Evolutionary conservation across 1,284 basidiomycete species (phyloP), one percentile per base, ranked within the genome.

Genomic region (Pisolithus thermaeus): DNA sequence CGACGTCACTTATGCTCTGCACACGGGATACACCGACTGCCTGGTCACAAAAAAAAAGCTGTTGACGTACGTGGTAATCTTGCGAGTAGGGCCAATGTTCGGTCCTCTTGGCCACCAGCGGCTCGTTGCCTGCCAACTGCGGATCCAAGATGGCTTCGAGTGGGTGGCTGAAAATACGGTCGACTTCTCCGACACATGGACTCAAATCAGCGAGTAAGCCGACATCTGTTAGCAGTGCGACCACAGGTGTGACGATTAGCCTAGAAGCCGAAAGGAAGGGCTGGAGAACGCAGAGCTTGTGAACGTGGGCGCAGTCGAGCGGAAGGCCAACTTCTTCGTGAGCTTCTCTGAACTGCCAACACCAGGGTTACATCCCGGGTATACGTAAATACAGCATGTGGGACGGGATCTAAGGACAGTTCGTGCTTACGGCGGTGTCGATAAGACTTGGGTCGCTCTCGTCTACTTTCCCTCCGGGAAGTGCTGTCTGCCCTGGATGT

Each of bases 381-480:
- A 16, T 45, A 40, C 47, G 46, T 48, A 38, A 23, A 46, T n/a
- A 27, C 46, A 46, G 32, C 46, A 5, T 5, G 25, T 27, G 3
- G 25, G 25, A 7, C 6, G 18, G 9, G 36, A 35, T 40, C 20
- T 6, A 16, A 35, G 4, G 32, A 35, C 28, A 22, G 18, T 43
- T 35, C 49, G 25, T 18, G 60, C 82, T 69, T 63, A 93, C 90
- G 14, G 92, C 92, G 40, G 92, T 91, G 45, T 77, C 70, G 11
- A 85, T 66, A 1, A 85, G 70, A 60, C 78, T 77, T 1, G 61
- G 61, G 65, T 95, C 91, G 2, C 73, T 74, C 12, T 77, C 73
- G 59, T 94, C 92, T 23, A 78, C 77, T 63, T 87, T 90, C 7
- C 91, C 92, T 27, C 92, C 92, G 0, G 92, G 92, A 0, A 94